Percentiles rank a stretch among this genome's conserved stretches.
Evolutionary conservation across 1,284 basidiomycete species (phyloP).

Genomic region (Veloporphyrellus conicus): DNA sequence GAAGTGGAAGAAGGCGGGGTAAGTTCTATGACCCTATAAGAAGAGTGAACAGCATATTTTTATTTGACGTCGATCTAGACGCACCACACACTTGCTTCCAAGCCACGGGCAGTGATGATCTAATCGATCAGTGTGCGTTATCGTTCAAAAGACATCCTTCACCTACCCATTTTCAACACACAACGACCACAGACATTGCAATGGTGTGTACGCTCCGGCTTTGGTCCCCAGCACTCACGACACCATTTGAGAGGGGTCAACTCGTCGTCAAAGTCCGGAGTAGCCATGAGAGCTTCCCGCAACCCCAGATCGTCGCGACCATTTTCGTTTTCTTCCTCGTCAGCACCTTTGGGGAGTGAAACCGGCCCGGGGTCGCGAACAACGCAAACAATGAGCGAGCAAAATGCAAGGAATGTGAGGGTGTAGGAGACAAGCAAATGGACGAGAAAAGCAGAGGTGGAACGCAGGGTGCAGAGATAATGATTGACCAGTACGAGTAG

Average conservation of each 20-base stretch:
- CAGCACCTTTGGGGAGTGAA: conserved; percentile 31
- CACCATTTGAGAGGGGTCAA: conserved; percentile 64
- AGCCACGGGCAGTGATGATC: conserved; percentile 92
- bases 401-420: conserved; percentile 62
- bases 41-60: conserved; percentile 2
- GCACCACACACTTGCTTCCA: conserved; percentile 71
- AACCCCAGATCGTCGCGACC: conserved; percentile 50
- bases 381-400: conserved; percentile 67
- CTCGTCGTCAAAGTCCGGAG: conserved; percentile 46
- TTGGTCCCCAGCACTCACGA: conserved; percentile 69
- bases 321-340: conserved; percentile 28
- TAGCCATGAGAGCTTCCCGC: conserved; percentile 54
- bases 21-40: conserved; percentile 74
- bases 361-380: conserved; percentile 70
- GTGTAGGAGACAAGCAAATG: conserved; percentile 58
- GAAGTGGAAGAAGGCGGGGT: conserved; percentile 84
- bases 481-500: conserved; percentile 63
- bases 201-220: conserved; percentile 83
- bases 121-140: conserved; percentile 30
- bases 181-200: conserved; percentile 75
- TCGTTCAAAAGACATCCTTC: background rate
- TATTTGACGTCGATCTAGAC: conserved; percentile 25
- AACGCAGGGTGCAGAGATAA: conserved; percentile 52
- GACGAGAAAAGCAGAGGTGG: conserved; percentile 43
- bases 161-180: conserved; percentile 80